These are phyloP conservation scores for Kwoniella sp. DNA, from an alignment of 768 basidiomycete genomes.

Conservation along the genomic window DNA sequence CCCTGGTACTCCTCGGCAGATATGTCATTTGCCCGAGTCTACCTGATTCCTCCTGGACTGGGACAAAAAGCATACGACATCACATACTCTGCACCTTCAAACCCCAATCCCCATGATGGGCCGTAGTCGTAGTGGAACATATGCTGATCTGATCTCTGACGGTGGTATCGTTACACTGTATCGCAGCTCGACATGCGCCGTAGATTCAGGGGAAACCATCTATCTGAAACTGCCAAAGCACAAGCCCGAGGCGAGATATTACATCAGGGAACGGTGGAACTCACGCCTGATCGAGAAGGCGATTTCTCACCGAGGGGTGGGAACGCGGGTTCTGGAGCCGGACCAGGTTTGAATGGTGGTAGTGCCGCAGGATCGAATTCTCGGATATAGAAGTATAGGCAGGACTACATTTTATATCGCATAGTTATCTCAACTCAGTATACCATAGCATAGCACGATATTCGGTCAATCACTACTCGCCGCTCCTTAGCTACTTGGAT, in stretches of 20 bases:
- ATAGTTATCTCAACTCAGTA: too few species aligned
- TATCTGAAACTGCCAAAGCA: conserved; percentile 33
- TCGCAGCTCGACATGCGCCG: conserved; percentile 54
- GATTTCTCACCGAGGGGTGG: background rate
- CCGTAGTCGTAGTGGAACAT: too few species aligned
- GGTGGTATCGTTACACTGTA: too few species aligned
- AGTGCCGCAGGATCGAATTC: background rate
- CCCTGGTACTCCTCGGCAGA: too few species aligned
- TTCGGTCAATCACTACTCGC: too few species aligned
- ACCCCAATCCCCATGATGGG: background rate
- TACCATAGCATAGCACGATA: too few species aligned
- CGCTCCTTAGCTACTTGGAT: too few species aligned
- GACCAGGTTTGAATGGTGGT: background rate
- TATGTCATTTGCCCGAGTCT: too few species aligned
- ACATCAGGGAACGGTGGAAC: conserved; percentile 9
- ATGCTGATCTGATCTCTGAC: too few species aligned
- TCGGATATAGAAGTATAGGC: background rate
- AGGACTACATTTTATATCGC: too few species aligned
- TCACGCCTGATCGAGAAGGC: conserved; percentile 12
- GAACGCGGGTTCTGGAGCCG: background rate
- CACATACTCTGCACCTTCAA: background rate
- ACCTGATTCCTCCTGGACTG: too few species aligned
- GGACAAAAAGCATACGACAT: too few species aligned
- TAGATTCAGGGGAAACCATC: conserved; percentile 53
- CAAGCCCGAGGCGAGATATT: conserved; percentile 12